Base-by-base conservation (phyloP, 441 rosid genomes). In the California macrophylla region DNA sequence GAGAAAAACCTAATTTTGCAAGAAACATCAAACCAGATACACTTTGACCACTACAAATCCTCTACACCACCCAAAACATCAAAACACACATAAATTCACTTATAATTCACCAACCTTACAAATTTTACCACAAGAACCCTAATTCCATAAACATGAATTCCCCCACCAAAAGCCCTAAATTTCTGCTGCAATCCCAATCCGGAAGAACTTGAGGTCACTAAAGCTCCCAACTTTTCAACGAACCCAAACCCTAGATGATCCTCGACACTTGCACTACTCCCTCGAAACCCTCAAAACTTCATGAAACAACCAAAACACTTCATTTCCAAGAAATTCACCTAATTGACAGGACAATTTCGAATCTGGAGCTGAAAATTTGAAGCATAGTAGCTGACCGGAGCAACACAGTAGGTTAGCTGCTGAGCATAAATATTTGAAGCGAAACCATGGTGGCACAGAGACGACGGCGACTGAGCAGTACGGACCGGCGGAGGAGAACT, bases 91-190 rank as follows among this genome's bases (percentile, higher is more conserved):
- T 8, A 30, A 50, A 16, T 47, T 40, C n/a, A n/a, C 54, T 28
- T 29, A 28, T 38, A 68, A 69, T 21, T 20, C 66, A 62, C 60
- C 70, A 34, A 69, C 28, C 40, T 30, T 45, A 16, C 36, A 54
- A 10, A 36, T 10, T 21, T 32, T 34, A 65, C 13, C 45, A 65
- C 18, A 8, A 64, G 38, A 64, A 64, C 70, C 72, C 73, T 65
- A 64, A 67, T 16, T 56, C 42, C 21, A 47, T n/a, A 9, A 7
- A 13, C 24, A n/a, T n/a, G n/a, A n/a, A n/a, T n/a, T n/a, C n/a
- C n/a, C n/a, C n/a, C n/a, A 69, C 69, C 28, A 30, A 23, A 78
- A 64, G 2, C 70, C 71, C 73, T 40, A 70, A 70, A 54, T 64
- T 66, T 45, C 52, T 28, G 60, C 64, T 24, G 0, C 23, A 4